A percentile compares a stretch with the other conserved stretches of the same genome.
These are phyloP conservation scores for Tuber calosporum DNA, from an alignment of 495 filamentous ascomycete species.

Conservation along the genomic window DNA sequence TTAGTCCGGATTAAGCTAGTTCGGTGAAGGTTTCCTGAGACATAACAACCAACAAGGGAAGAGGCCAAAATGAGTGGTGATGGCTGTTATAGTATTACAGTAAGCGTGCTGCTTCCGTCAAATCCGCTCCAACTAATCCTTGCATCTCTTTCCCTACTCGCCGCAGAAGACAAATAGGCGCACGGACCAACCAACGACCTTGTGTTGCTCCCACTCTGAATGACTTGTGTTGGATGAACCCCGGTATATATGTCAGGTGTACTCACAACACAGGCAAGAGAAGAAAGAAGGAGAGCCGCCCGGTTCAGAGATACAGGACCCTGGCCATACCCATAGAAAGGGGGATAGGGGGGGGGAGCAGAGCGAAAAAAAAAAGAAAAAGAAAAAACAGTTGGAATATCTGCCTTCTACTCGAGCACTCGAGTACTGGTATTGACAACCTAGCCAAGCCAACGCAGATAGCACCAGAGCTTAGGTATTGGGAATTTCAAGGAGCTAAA, in stretches of 20 bases:
- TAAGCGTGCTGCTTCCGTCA: background rate
- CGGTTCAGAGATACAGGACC: background rate
- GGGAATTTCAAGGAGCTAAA: background rate
- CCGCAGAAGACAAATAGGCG: background rate
- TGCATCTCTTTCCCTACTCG: background rate
- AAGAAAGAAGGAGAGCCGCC: background rate
- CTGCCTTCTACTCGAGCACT: too few species aligned
- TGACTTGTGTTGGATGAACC: background rate
- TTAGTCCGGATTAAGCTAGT: background rate
- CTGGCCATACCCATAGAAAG: background rate
- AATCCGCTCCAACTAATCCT: background rate
- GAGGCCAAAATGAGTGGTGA: background rate
- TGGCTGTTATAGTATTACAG: too few species aligned
- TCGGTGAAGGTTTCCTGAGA: background rate
- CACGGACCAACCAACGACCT: slow-evolving; percentile 2
- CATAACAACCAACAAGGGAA: background rate
- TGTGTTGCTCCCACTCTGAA: background rate
- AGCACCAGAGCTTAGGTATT: background rate
- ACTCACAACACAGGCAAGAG: background rate
- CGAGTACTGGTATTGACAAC: too few species aligned
- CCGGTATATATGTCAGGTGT: background rate
- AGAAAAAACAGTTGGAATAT: background rate
- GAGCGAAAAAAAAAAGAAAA: background rate
- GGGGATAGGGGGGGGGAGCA: background rate
- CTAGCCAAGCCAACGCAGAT: background rate